Conservation (phyloP, 2,329 filamentous ascomycete genomes). For the Trichoderma guizhouense region DNA sequence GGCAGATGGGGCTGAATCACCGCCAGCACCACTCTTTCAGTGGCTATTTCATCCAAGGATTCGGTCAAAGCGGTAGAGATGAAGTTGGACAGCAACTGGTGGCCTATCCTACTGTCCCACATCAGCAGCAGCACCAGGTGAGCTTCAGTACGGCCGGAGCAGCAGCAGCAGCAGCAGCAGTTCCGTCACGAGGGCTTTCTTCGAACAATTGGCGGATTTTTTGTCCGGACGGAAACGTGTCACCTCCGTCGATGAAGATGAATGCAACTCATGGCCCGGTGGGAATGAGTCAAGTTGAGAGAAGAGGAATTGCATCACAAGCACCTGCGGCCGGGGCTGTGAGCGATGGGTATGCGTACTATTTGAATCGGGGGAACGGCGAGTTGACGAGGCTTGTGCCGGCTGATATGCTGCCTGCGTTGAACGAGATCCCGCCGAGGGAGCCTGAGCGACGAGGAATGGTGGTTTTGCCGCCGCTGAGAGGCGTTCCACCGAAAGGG, state of each 20-base stretch:
- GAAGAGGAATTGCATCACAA: neutral
- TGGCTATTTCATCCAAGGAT: neutral
- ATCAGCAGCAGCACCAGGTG: conserved; percentile 7
- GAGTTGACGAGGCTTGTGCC: conserved; percentile 53
- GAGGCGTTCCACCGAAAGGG: conserved; percentile 36
- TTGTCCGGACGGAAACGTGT: neutral
- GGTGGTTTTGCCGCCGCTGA: conserved; percentile 45
- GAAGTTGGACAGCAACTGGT: neutral
- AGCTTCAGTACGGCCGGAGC: neutral
- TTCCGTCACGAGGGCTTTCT: neutral
- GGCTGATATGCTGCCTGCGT: conserved; percentile 49
- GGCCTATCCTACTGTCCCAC: neutral
- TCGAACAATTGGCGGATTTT: conserved; percentile 6
- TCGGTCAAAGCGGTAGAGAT: neutral
- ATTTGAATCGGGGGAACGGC: conserved; percentile 51
- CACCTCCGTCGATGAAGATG: neutral
- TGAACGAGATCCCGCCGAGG: conserved; percentile 42
- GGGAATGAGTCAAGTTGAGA: neutral
- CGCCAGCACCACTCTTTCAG: neutral
- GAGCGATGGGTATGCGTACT: conserved; percentile 44
- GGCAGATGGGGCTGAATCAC: neutral
- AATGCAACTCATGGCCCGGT: neutral
- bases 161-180: neutral
- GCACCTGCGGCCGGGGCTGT: neutral
- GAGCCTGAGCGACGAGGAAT: conserved; percentile 42